Evolutionary conservation across 345 rosid genomes (phyloP).

Genomic region (Raphanus raphanistrum): DNA sequence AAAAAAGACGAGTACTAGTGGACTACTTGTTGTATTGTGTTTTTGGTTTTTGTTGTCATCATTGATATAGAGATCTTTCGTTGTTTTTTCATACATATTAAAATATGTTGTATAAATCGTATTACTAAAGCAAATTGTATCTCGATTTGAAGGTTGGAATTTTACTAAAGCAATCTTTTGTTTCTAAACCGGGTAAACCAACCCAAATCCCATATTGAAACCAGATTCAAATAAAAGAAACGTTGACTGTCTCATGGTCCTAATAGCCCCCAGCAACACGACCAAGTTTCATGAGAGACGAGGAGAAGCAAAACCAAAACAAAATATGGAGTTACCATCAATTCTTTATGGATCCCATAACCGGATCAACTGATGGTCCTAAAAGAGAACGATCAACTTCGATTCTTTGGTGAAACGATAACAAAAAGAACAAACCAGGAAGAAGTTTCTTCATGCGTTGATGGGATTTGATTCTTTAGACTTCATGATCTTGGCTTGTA

Average conservation of each 20-base stretch:
- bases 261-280: constrained; percentile 5
- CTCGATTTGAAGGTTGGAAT: neutral
- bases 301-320: constrained; percentile 4
- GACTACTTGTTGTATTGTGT: neutral
- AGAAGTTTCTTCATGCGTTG: constrained; percentile 34
- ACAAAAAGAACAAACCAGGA: neutral
- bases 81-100: neutral
- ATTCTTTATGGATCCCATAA: neutral
- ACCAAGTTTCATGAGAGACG: constrained; percentile 6
- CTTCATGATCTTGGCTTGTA: constrained; percentile 59
- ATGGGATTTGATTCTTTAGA: constrained; percentile 43
- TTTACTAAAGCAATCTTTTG: neutral
- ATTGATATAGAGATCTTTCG: neutral
- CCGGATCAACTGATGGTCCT: constrained; percentile 1
- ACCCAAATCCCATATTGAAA: neutral
- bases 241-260: constrained; percentile 7
- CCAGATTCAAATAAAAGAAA: constrained; percentile 8
- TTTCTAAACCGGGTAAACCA: neutral
- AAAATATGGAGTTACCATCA: constrained; percentile 14
- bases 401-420: constrained; percentile 13
- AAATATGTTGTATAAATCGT: neutral
- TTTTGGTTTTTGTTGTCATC: neutral
- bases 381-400: constrained; percentile 3
- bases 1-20: no score
- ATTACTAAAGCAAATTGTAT: neutral